Conservation (phyloP, 1,284 basidiomycete genomes). For the Sporisorium scitamineum region DNA sequence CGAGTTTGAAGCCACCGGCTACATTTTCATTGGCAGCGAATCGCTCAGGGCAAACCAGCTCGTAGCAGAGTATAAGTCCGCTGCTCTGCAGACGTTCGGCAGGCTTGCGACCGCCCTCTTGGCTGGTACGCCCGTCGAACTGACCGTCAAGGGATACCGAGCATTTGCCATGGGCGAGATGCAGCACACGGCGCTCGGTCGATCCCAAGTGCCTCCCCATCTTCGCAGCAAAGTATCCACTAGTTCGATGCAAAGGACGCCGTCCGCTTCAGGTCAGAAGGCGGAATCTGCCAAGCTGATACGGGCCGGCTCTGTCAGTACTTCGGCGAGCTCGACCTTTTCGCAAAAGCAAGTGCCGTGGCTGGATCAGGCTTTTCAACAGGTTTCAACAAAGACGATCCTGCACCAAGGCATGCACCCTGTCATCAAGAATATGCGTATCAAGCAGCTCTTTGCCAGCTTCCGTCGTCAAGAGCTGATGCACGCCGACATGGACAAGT, state of each 20-base stretch:
- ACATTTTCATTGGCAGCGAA: constrained; percentile 45
- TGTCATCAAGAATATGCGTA: constrained; percentile 23
- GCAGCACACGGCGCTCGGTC: constrained; percentile 15
- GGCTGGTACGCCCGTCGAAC: constrained; percentile 20
- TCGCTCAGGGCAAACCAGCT: constrained; percentile 28
- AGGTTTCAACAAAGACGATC: constrained; percentile 32
- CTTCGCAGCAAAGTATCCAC: constrained; percentile 29
- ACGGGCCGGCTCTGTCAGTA: constrained; percentile 23
- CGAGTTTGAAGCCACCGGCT: constrained; percentile 42
- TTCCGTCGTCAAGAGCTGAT: constrained; percentile 32
- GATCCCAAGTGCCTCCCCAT: constrained; percentile 28
- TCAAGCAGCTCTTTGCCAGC: constrained; percentile 36
- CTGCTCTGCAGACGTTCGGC: constrained; percentile 34
- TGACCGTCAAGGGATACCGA: constrained; percentile 36
- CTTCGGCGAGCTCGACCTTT: constrained; percentile 17
- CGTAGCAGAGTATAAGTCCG: constrained; percentile 18
- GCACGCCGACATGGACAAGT: constrained; percentile 45
- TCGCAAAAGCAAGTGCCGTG: constrained; percentile 51
- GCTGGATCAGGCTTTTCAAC: constrained; percentile 57
- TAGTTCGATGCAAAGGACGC: constrained; percentile 14
- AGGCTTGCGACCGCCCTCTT: constrained; percentile 25
- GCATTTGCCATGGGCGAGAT: constrained; percentile 48
- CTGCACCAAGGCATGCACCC: constrained; percentile 28
- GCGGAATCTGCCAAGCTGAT: constrained; percentile 6
- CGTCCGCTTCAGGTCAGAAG: constrained; percentile 15